These are phyloP conservation scores for Zygoascus biomembranicola DNA, from an alignment of 805 yeast genomes.

Conservation along the genomic window DNA sequence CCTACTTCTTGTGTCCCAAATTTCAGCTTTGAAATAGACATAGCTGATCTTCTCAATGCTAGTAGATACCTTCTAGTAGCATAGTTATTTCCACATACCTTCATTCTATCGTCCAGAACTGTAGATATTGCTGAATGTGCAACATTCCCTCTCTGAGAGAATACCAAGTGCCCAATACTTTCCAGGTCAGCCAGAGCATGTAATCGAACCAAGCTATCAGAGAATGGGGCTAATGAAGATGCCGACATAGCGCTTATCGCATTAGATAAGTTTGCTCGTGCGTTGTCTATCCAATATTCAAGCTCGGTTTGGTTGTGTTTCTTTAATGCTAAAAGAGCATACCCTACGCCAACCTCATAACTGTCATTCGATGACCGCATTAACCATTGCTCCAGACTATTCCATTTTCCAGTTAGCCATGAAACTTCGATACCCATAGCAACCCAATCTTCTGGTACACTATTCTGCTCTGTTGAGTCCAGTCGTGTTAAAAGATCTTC, in stretches of 20 bases:
- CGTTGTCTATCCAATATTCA: slow-evolving; percentile 36
- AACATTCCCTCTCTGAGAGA: background rate
- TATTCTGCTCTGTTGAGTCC: background rate
- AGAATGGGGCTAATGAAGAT: slow-evolving; percentile 44
- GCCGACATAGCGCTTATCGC: slow-evolving; percentile 43
- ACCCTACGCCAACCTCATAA: slow-evolving; percentile 58
- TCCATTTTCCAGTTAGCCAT: slow-evolving; percentile 50
- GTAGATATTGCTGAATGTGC: slow-evolving; percentile 11
- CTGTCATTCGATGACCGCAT: slow-evolving; percentile 42
- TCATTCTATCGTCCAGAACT: slow-evolving; percentile 20
- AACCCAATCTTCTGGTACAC: slow-evolving; percentile 47
- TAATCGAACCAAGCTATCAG: slow-evolving; percentile 41
- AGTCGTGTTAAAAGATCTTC: slow-evolving; percentile 53
- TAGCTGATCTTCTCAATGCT: slow-evolving; percentile 48
- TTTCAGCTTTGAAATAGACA: slow-evolving; percentile 21
- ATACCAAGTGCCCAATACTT: slow-evolving; percentile 26
- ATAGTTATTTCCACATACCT: slow-evolving; percentile 42
- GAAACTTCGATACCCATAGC: slow-evolving; percentile 70
- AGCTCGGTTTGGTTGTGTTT: slow-evolving; percentile 30
- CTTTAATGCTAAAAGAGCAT: slow-evolving; percentile 43
- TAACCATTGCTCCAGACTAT: slow-evolving; percentile 51
- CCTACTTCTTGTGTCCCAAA: slow-evolving; percentile 26
- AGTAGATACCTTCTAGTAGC: slow-evolving; percentile 52
- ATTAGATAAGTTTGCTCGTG: slow-evolving; percentile 52
- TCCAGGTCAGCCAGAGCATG: slow-evolving; percentile 59